A percentile compares a stretch with the other conserved stretches of the same genome.
These are phyloP conservation scores for Colletotrichum truncatum DNA, from an alignment of 2,329 filamentous ascomycete genomes.

Conservation along the genomic window DNA sequence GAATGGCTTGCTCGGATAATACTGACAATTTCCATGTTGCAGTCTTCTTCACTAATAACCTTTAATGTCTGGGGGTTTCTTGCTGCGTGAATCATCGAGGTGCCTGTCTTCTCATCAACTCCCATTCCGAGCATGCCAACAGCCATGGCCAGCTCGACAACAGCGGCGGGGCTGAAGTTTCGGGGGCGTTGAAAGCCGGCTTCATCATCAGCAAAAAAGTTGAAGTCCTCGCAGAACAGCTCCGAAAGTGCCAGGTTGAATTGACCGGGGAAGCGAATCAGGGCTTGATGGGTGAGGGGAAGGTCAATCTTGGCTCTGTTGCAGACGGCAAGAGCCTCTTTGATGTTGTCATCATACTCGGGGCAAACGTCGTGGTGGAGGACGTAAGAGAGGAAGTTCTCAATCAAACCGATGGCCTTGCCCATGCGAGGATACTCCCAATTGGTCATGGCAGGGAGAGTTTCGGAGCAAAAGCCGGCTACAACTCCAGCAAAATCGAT, in stretches of 20 bases:
- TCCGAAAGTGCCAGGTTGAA: slow-evolving; percentile 83
- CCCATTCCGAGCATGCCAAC: slow-evolving; percentile 36
- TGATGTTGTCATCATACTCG: slow-evolving; percentile 77
- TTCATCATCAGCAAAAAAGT: slow-evolving; percentile 33
- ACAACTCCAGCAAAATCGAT: slow-evolving; percentile 85
- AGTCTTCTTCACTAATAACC: slow-evolving; percentile 56
- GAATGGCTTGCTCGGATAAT: slow-evolving; percentile 57
- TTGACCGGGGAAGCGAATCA: slow-evolving; percentile 70
- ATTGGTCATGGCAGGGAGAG: slow-evolving; percentile 56
- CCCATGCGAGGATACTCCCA: slow-evolving; percentile 64
- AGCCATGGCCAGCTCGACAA: slow-evolving; percentile 55
- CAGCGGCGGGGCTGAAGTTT: slow-evolving; percentile 49
- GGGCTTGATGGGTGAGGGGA: slow-evolving; percentile 62
- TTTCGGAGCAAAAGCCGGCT: slow-evolving; percentile 78
- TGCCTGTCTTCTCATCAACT: background rate
- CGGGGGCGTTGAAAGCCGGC: slow-evolving; percentile 43
- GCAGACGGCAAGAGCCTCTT: slow-evolving; percentile 73
- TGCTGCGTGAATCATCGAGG: background rate
- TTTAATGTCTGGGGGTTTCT: slow-evolving; percentile 34
- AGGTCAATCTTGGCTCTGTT: slow-evolving; percentile 74
- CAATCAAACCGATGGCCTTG: slow-evolving; percentile 73
- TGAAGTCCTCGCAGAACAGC: slow-evolving; percentile 62
- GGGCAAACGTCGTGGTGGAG: slow-evolving; percentile 86
- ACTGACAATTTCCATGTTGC: slow-evolving; percentile 68
- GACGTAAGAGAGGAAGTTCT: slow-evolving; percentile 90